A percentile compares a stretch with the other conserved stretches of the same genome.
Conservation (phyloP, 2,329 filamentous ascomycete genomes). For the Botrytis sinoallii region DNA sequence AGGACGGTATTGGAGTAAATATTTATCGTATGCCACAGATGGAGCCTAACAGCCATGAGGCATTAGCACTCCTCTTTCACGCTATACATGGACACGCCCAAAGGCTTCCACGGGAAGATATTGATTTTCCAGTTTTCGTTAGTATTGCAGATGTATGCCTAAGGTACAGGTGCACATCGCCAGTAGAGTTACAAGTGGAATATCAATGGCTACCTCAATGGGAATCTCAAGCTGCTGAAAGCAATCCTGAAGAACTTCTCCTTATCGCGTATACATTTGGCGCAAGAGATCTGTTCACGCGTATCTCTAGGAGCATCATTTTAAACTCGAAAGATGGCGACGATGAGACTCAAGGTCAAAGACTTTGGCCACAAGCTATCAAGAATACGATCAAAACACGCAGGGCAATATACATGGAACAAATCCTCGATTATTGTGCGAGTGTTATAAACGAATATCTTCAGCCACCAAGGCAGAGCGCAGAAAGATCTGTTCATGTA, state of each 20-base stretch:
- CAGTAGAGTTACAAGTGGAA: constrained; percentile 50
- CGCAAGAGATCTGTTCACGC: constrained; percentile 46
- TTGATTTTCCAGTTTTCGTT: constrained; percentile 50
- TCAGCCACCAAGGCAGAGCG: constrained; percentile 26
- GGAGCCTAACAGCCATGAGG: constrained; percentile 44
- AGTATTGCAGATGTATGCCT: constrained; percentile 51
- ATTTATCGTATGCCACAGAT: constrained; percentile 53
- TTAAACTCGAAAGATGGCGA: constrained; percentile 46
- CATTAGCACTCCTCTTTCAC: constrained; percentile 48
- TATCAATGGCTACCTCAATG: constrained; percentile 52
- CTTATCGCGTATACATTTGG: constrained; percentile 54
- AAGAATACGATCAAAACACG: constrained; percentile 50
- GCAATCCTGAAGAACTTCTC: constrained; percentile 49
- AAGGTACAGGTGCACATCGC: constrained; percentile 50
- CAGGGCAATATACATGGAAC: constrained; percentile 49
- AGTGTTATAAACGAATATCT: constrained; percentile 48
- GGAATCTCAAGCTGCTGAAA: constrained; percentile 46
- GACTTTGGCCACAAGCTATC: constrained; percentile 46
- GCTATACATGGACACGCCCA: constrained; percentile 51
- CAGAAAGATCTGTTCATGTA: constrained; percentile 24
- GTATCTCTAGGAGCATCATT: constrained; percentile 49
- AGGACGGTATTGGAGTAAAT: constrained; percentile 45
- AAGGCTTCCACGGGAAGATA: constrained; percentile 44
- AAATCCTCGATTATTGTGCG: constrained; percentile 48
- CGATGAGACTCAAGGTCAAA: constrained; percentile 43